Evolutionary conservation across 2,329 filamentous ascomycete species (phyloP), one percentile per base, ranked within the genome.

Genomic region (Teratosphaeriaceae sp.): DNA sequence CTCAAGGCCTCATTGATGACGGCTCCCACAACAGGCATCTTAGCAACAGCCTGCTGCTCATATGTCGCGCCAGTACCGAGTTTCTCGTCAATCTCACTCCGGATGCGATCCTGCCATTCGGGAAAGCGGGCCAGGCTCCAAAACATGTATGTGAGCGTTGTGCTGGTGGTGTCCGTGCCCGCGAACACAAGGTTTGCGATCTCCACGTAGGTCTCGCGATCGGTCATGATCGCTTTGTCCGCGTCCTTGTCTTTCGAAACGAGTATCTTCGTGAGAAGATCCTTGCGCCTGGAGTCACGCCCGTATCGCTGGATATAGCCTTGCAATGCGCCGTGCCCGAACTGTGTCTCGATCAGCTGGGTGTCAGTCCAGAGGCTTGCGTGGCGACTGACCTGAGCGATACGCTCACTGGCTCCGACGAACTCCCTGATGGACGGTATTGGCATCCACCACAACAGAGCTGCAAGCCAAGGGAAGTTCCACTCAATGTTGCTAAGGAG

Each of bases 131-230:
- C 56, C 3, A 64, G 50, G 22, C 61, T 44, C 46, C 64, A 69
- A 48, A 72, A 66, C 15, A 68, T 47, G 40, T 58, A 55, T 1
- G 62, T 59, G 9, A 71, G 47, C 0, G 65, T 60, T 1, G 58
- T 54, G 5, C 64, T 55, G 1, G 64, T 66, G 2, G 66, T 70
- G 45, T 70, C 67, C 4, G 24, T 31, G 5, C 38, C 38, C 3
- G 38, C 38, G 21, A 33, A 33, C 5, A 41, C 38, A 22, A 41
- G 38, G 16, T 41, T 41, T 6, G 26, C 29, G 20, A 41, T 30
- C 38, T 41, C 38, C n/a, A 31, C 9, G n/a, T 41, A 41, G 3
- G 31, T 42, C 40, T 42, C 40, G 4, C 40, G 23, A 22, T 42
- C 40, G 2, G 40, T 35, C 40, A 42, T 34, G 12, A 9, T 3